phyloP scores from a whole-genome alignment of 805 yeast species.

The Starmerella vaccinii region DNA sequence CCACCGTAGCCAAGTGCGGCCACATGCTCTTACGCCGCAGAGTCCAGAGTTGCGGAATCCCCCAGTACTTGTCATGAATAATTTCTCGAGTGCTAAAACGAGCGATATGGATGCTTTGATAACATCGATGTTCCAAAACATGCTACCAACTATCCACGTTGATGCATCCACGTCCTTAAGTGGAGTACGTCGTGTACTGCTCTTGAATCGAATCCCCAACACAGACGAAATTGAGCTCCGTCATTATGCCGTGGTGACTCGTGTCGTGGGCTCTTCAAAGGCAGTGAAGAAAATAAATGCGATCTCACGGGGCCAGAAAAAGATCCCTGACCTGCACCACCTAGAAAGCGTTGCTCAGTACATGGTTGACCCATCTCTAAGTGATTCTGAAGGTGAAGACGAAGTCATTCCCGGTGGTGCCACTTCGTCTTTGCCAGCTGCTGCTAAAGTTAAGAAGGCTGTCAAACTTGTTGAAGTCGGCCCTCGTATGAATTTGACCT shows the following conservation, averaged over 20 bases:
- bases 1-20: constrained; percentile 54
- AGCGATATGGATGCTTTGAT: constrained; percentile 68
- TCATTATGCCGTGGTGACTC: constrained; percentile 82
- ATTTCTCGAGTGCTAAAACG: constrained; percentile 58
- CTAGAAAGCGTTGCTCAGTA: constrained; percentile 73
- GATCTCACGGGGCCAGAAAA: constrained; percentile 51
- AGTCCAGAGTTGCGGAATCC: constrained; percentile 57
- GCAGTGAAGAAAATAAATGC: constrained; percentile 61
- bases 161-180: constrained; percentile 56
- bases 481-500: constrained; percentile 67
- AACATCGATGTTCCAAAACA: constrained; percentile 84
- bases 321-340: constrained; percentile 57
- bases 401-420: constrained; percentile 45
- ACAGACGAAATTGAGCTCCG: constrained; percentile 72
- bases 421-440: constrained; percentile 20
- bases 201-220: constrained; percentile 62
- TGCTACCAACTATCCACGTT: constrained; percentile 92
- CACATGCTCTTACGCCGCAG: constrained; percentile 48
- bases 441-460: constrained; percentile 54
- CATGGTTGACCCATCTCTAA: constrained; percentile 70
- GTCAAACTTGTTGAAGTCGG: constrained; percentile 88
- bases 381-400: constrained; percentile 91
- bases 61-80: constrained; percentile 85
- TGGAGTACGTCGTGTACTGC: constrained; percentile 71
- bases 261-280: constrained; percentile 57